Percentiles rank a stretch among this genome's conserved stretches.
These are phyloP conservation scores for Coniochaeta sp. DNA, from an alignment of 2,329 filamentous ascomycete genomes.

Conservation along the genomic window DNA sequence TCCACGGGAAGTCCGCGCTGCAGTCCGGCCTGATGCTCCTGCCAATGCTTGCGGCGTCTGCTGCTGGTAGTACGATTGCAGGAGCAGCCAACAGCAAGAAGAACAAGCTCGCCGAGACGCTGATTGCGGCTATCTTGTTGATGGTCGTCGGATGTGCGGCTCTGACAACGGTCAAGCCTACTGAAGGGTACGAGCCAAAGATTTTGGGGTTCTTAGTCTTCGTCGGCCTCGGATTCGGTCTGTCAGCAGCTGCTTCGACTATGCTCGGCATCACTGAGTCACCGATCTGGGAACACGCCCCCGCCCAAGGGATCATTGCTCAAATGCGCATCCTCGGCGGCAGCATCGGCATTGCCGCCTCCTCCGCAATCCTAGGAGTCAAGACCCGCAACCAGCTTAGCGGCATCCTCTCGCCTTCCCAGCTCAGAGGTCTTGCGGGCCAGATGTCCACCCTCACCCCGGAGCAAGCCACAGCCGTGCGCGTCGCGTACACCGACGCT, in stretches of 20 bases:
- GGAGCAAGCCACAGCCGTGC: conserved; percentile 23
- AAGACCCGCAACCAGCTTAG: conserved; percentile 22
- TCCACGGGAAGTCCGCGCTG: conserved; percentile 38
- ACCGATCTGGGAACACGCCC: conserved; percentile 36
- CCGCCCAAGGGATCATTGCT: conserved; percentile 45
- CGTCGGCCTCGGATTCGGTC: conserved; percentile 45
- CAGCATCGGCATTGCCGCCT: conserved; percentile 46
- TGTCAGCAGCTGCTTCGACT: conserved; percentile 39
- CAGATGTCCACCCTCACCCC: conserved; percentile 16
- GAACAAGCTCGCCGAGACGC: conserved; percentile 35
- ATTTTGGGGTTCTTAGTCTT: conserved; percentile 42
- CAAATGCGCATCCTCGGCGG: conserved; percentile 46
- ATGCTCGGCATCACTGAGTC: conserved; percentile 36
- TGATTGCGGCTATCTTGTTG: conserved; percentile 32
- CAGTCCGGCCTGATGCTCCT: conserved; percentile 43
- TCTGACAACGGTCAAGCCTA: conserved; percentile 30
- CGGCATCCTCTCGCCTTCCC: conserved; percentile 18
- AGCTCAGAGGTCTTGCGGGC: conserved; percentile 16
- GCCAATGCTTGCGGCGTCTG: conserved; percentile 43
- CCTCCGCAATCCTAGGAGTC: conserved; percentile 36
- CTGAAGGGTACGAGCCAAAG: conserved; percentile 31
- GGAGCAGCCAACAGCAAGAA: conserved; percentile 37
- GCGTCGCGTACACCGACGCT: conserved; percentile 33
- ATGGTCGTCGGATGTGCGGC: conserved; percentile 41
- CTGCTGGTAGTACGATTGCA: conserved; percentile 34